Evolutionary conservation across 2,329 filamentous ascomycete genomes (phyloP).

Genomic region (Phialophora expanda): DNA sequence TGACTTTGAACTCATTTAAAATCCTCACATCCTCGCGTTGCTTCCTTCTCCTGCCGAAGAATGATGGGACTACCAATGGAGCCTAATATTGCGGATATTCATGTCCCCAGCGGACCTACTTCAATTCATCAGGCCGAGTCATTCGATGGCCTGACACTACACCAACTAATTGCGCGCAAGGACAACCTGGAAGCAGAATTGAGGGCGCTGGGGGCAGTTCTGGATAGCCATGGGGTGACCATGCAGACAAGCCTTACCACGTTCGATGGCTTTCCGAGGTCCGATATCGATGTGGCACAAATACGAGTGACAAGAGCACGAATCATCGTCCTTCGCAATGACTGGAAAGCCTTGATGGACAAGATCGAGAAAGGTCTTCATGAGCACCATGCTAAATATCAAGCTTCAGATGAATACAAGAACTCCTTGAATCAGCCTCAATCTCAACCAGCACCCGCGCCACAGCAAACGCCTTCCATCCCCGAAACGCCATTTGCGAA

Average conservation of each 20-base stretch:
- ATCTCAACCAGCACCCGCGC: conserved; percentile 34
- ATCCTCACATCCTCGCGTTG: neutral
- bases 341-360: conserved; percentile 88
- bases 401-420: conserved; percentile 44
- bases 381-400: conserved; percentile 79
- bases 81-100: conserved; percentile 56
- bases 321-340: conserved; percentile 88
- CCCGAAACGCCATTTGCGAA: conserved; percentile 76
- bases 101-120: conserved; percentile 78
- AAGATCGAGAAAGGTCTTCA: conserved; percentile 85
- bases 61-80: conserved; percentile 65
- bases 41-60: neutral
- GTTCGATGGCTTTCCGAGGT: conserved; percentile 86
- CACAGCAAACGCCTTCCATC: conserved; percentile 38
- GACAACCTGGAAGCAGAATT: conserved; percentile 84
- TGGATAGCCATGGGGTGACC: conserved; percentile 79
- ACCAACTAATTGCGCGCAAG: conserved; percentile 83
- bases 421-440: conserved; percentile 31
- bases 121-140: conserved; percentile 63
- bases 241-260: conserved; percentile 91
- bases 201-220: conserved; percentile 78
- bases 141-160: conserved; percentile 70
- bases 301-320: conserved; percentile 90
- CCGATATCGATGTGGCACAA: conserved; percentile 93
- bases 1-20: neutral